Base-by-base conservation (phyloP, 495 filamentous ascomycete species). In the Diplogelasinospora grovesii region DNA sequence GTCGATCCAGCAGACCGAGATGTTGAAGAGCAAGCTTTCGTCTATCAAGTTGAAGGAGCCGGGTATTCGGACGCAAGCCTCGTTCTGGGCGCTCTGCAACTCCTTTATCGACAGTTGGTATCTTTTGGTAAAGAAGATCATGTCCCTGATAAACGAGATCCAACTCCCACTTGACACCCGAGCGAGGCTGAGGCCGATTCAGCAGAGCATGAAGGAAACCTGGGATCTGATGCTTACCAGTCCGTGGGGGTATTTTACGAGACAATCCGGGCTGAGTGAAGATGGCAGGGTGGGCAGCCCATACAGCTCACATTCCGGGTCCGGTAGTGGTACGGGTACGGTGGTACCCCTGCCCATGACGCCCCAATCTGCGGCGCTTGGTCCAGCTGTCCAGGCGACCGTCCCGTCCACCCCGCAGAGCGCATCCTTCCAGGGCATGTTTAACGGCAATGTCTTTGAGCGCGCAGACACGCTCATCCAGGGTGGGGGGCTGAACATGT, bases 361-460 rank as follows among this genome's bases (percentile, higher is more conserved):
- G 15, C 88, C 88, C 5, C 70, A 90, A 42, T 89, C 84, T 50
- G 88, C 88, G 11, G 88, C 88, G 10, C 73, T 95, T 3, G 88
- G 88, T 4, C 85, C 87, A 6, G 89, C 89, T 25, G 86, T 86
- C 11, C 86, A 92, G 57, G 87, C 89, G 2, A 95, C 89, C 1
- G 80, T 95, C 14, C 86, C 88, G 21, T 83, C 80, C 7, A 88
- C 83, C 0, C 84, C 85, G 18, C 79, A 78, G 39, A 85, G 76
- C 59, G 78, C 73, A 3, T 65, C 66, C 0, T 84, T 82, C 53
- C 73, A 78, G 43, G 69, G 70, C 20, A 78, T 78, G 36, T 85
- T 86, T 47, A 69, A 66, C 19, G 80, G 82, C 4, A 79, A 83
- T 43, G 79, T 86, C 3, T 87, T 85, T 58, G 79, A 87, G 53